These are phyloP conservation scores for Leccinellum albellum DNA, from an alignment of 768 basidiomycete genomes.

Conservation along the genomic window DNA sequence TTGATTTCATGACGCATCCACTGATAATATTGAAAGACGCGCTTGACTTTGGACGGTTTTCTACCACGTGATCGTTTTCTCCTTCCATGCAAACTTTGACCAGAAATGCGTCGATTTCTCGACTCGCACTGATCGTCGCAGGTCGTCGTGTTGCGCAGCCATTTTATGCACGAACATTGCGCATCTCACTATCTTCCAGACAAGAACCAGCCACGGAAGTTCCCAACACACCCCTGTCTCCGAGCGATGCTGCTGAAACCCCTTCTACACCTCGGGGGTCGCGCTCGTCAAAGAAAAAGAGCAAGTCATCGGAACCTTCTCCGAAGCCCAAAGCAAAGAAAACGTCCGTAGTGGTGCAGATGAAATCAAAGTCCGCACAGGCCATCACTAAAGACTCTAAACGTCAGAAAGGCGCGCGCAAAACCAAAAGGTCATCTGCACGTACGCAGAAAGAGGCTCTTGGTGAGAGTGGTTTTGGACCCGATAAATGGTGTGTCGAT, in stretches of 20 bases:
- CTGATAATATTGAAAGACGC: neutral
- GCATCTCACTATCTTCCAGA: neutral
- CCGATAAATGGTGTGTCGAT: slow-evolving; percentile 7
- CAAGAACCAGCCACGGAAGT: neutral
- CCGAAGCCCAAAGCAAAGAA: slow-evolving; percentile 1
- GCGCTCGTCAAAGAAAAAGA: neutral
- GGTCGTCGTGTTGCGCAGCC: slow-evolving; percentile 18
- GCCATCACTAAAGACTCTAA: neutral
- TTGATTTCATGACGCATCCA: slow-evolving; percentile 21
- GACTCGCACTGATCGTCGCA: slow-evolving; percentile 13
- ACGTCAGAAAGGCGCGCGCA: slow-evolving; percentile 1
- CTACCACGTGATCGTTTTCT: neutral
- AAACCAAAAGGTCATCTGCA: neutral
- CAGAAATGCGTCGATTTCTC: neutral
- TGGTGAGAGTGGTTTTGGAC: slow-evolving; percentile 3
- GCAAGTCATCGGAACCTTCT: neutral
- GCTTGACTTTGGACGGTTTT: neutral
- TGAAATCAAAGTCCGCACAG: slow-evolving; percentile 8
- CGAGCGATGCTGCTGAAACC: neutral
- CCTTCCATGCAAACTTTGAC: slow-evolving; percentile 7
- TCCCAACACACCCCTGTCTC: neutral
- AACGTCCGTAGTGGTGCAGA: neutral
- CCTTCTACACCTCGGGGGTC: no score
- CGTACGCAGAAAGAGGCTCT: neutral
- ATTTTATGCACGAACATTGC: slow-evolving; percentile 8